Evolutionary conservation across 371 early-diverging fungal genomes (phyloP), one percentile per base, ranked within the genome.

Genomic region (Mortierella sp.): DNA sequence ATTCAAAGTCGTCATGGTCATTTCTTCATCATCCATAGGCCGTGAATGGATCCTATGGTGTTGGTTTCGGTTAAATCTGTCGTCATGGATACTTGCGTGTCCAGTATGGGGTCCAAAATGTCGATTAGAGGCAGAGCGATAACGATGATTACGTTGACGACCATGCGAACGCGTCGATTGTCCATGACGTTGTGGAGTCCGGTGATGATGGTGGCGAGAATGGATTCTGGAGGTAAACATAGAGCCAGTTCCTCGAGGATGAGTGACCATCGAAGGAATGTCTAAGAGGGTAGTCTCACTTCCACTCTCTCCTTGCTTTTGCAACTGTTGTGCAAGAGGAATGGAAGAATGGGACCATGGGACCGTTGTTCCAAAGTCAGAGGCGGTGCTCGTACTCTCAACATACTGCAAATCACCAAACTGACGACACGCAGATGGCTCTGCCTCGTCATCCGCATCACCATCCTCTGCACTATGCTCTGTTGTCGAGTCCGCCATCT

Each of bases 371-470:
- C 46, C 37, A 37, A 37, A 37, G 37, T 9, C 9, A 9, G 5
- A 37, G 37, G 37, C 37, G 3, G n/a, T 50, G 21, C 14, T 14
- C 14, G 50, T 14, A 7, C 50, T 21, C 14, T 50, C 21, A n/a
- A 7, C 5, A 14, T 14, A 2, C 21, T 50, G 50, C 2, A 5
- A 7, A 6, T 57, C 66, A 29, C 60, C 70, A 19, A 63, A 67
- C 14, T 48, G 50, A 60, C 67, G 50, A 14, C 57, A 65, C 6
- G 62, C 63, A 0, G 65, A 52, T 1, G 59, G 28, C 16, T 75
- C 75, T 15, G 70, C 62, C 23, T 75, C 75, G 14, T 75, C 64
- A 29, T 76, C 76, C 4, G 68, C 76, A 47, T 71, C 75, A 11
- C 62, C 65, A 51, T 66, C 60, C 2, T 71, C 74, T n/a, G n/a